Conservation (phyloP, 352 stramenopile species). For the Blastocystis sp. region DNA sequence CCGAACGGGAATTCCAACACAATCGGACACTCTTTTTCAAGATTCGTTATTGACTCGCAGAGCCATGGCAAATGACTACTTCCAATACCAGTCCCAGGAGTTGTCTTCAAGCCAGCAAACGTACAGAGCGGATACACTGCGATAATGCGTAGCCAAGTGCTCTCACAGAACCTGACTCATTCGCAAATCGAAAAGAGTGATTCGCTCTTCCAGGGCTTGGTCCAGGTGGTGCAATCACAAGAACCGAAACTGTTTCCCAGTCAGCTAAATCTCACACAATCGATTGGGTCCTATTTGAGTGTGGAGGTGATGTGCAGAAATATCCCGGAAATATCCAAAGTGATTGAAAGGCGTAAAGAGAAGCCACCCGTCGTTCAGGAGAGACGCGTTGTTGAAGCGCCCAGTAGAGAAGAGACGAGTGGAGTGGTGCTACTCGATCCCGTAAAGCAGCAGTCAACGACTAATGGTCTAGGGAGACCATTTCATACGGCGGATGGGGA, state of each 20-base stretch:
- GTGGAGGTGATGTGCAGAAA: not conserved
- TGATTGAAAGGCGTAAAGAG: not conserved
- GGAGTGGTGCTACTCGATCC: not conserved
- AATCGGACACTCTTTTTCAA: not conserved
- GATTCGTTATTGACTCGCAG: not conserved
- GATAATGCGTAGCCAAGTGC: not conserved
- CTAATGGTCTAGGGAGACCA: not conserved
- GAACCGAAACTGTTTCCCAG: not conserved
- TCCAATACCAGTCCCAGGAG: slow-evolving; percentile 48
- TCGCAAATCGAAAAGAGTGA: not conserved
- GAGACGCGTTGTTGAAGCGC: too few species aligned
- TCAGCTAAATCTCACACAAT: not conserved
- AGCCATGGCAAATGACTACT: not conserved
- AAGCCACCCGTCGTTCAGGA: too few species aligned
- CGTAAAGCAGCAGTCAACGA: not conserved
- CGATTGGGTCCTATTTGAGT: not conserved
- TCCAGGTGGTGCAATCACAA: not conserved
- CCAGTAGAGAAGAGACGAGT: not conserved
- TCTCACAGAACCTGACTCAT: not conserved
- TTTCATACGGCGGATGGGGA: slow-evolving; percentile 1
- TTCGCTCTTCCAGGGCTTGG: not conserved
- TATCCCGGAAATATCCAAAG: not conserved
- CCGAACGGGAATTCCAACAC: not conserved
- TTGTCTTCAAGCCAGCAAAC: slow-evolving; percentile 7
- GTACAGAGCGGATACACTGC: not conserved